Conservation (phyloP, 768 basidiomycete genomes). For the Boletus sensibilis region DNA sequence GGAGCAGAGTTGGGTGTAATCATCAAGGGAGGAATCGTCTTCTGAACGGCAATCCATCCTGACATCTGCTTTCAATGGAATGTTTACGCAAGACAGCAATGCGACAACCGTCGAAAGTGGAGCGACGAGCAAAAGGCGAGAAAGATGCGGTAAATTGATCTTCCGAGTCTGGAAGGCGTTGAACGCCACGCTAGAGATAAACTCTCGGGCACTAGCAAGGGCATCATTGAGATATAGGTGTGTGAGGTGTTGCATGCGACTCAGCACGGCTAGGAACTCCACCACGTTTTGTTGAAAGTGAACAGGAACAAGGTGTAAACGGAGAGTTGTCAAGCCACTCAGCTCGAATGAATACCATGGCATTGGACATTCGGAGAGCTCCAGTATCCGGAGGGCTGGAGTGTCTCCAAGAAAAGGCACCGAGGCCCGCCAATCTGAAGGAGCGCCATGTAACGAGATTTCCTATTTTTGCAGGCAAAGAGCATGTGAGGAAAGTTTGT, state of each 20-base stretch:
- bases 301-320: slow-evolving; percentile 24
- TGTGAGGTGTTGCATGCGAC: slow-evolving; percentile 34
- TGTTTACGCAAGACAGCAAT: slow-evolving; percentile 4
- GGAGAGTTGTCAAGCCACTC: slow-evolving; percentile 35
- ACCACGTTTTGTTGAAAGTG: slow-evolving; percentile 24
- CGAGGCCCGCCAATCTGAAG: no score
- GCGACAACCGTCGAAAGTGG: slow-evolving; percentile 5
- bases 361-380: neutral
- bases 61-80: slow-evolving; percentile 1
- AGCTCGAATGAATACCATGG: neutral
- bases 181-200: neutral
- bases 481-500: no score
- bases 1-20: neutral
- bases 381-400: no score
- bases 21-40: neutral
- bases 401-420: no score
- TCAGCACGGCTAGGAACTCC: slow-evolving; percentile 34
- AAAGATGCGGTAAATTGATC: neutral
- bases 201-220: slow-evolving; percentile 15
- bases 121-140: slow-evolving; percentile 4
- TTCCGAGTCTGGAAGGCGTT: neutral
- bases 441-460: no score
- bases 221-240: slow-evolving; percentile 34
- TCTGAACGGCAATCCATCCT: neutral
- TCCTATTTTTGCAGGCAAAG: no score